Percentiles rank a stretch among this genome's conserved stretches.
Conservation (phyloP, 768 basidiomycete species). For the Termitomyces sp. region DNA sequence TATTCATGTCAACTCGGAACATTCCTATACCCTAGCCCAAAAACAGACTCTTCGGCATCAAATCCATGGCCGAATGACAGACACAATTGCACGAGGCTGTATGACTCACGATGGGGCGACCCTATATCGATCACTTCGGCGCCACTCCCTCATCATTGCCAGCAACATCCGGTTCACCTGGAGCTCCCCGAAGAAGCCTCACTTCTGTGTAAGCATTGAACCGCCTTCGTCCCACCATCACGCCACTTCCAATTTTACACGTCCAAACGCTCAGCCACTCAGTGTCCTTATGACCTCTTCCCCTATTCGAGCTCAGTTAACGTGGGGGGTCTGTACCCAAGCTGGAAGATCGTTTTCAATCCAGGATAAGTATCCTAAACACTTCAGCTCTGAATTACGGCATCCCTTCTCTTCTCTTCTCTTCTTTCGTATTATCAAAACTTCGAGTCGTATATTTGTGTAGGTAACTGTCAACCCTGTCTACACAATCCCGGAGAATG, state of each 20-base stretch:
- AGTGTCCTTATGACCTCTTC: not conserved
- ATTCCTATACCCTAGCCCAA: too few species aligned
- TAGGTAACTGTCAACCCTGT: too few species aligned
- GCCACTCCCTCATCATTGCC: not conserved
- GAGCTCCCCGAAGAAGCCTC: not conserved
- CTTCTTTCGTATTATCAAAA: not conserved
- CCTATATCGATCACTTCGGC: not conserved
- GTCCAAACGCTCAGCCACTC: not conserved
- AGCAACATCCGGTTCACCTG: not conserved
- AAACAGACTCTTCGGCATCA: too few species aligned
- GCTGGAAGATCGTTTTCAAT: not conserved
- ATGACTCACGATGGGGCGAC: not conserved
- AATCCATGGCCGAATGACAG: not conserved
- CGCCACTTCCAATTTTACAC: not conserved
- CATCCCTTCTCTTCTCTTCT: not conserved
- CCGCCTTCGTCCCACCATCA: not conserved
- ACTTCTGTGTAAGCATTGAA: not conserved
- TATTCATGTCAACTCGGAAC: not conserved
- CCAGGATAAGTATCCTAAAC: not conserved
- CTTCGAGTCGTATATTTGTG: not conserved
- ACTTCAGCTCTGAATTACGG: not conserved
- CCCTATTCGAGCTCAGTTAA: not conserved
- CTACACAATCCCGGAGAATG: not conserved
- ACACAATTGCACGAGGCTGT: not conserved
- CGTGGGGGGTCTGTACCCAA: not conserved